These are phyloP conservation scores for Austroboletus rostrupii DNA, from an alignment of 1,284 basidiomycete species.

Conservation along the genomic window DNA sequence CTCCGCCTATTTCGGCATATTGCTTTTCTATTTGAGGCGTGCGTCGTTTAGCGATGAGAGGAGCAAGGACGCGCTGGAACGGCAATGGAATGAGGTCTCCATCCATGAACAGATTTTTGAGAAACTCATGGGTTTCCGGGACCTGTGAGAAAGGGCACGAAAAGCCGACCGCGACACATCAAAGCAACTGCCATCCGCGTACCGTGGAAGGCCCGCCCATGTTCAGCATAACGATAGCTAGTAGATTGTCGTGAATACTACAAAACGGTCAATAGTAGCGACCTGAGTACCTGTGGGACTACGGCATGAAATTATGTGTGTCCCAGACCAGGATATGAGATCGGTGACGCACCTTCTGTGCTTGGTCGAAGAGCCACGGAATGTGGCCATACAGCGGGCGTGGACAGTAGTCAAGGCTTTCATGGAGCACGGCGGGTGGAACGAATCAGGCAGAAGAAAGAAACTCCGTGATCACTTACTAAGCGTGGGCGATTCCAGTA, in stretches of 20 bases:
- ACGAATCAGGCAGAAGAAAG: too few species aligned
- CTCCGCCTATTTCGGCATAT: conserved; percentile 93
- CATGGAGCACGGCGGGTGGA: too few species aligned
- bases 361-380: conserved; percentile 12
- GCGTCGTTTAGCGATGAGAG: conserved; percentile 86
- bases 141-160: conserved; percentile 47
- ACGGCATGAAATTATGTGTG: conserved; percentile 11
- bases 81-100: conserved; percentile 95
- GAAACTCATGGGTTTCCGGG: conserved; percentile 83
- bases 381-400: conserved; percentile 24
- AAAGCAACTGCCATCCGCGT: conserved; percentile 25
- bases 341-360: conserved; percentile 19
- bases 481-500: too few species aligned
- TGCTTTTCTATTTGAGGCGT: conserved; percentile 94
- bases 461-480: too few species aligned
- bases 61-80: conserved; percentile 85
- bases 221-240: conserved; percentile 95
- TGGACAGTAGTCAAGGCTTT: neutral
- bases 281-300: conserved; percentile 29
- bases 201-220: conserved; percentile 97
- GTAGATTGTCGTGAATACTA: conserved; percentile 5
- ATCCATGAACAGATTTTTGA: conserved; percentile 93
- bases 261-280: neutral
- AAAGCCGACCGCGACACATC: conserved; percentile 1
- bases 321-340: neutral